Conservation (phyloP, 164 flowering plant genomes). For the Liquidambar formosana region DNA sequence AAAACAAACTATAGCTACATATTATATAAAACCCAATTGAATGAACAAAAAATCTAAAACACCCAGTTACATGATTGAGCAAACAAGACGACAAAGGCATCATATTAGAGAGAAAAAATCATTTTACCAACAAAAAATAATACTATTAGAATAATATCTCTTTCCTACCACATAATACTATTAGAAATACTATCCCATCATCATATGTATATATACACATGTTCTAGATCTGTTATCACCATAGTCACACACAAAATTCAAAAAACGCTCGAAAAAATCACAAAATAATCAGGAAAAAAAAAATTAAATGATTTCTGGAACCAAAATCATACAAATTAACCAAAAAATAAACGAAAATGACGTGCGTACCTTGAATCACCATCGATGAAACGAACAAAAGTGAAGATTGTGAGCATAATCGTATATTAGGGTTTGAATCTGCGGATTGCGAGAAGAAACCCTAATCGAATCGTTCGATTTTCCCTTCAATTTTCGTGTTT, state of each 20-base stretch:
- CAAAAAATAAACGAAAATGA: slow-evolving; percentile 2
- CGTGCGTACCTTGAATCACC: slow-evolving; percentile 41
- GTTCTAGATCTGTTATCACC: slow-evolving; percentile 51
- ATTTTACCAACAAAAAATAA: too few species aligned
- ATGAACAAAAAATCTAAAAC: too few species aligned
- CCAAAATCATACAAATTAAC: slow-evolving; percentile 12
- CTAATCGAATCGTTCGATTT: slow-evolving; percentile 29
- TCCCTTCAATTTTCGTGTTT: background rate
- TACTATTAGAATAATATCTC: too few species aligned
- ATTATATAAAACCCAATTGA: too few species aligned
- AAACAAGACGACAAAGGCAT: too few species aligned
- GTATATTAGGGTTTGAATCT: slow-evolving; percentile 10
- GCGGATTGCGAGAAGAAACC: slow-evolving; percentile 17
- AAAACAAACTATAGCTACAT: too few species aligned
- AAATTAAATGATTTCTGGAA: slow-evolving; percentile 2
- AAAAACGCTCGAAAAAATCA: slow-evolving; percentile 14
- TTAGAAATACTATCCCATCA: too few species aligned
- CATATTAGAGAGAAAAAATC: too few species aligned
- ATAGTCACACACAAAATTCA: slow-evolving; percentile 17
- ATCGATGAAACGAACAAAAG: slow-evolving; percentile 5
- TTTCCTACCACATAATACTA: too few species aligned
- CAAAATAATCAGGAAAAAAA: slow-evolving; percentile 1
- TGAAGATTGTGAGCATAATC: slow-evolving; percentile 8
- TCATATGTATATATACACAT: slow-evolving; percentile 36
- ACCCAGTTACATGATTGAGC: too few species aligned